Evolutionary conservation across 139 green algal genomes (phyloP).

Genomic region (Yamagishiella unicocca): DNA sequence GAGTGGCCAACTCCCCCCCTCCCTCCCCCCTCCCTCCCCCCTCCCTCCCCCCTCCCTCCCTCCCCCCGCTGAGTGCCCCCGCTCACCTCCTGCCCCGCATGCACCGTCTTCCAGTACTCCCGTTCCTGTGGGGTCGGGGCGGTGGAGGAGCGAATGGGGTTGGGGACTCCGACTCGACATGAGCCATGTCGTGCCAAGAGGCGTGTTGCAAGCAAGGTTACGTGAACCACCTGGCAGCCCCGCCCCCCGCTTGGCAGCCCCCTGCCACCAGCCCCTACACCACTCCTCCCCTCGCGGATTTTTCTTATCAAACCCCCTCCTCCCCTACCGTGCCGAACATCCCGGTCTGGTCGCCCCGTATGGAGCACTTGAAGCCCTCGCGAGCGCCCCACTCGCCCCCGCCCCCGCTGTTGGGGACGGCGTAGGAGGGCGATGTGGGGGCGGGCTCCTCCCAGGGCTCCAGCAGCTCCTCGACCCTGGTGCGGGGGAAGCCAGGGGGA

Average conservation of each 20-base stretch:
- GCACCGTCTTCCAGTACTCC: slow-evolving; percentile 68
- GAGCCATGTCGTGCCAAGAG: too few species aligned
- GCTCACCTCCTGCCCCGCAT: slow-evolving; percentile 40
- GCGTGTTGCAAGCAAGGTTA: too few species aligned
- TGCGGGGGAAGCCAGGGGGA: neutral
- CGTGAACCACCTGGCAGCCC: neutral
- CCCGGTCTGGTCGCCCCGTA: slow-evolving; percentile 22
- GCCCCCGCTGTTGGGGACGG: neutral
- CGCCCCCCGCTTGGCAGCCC: neutral
- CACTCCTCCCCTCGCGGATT: neutral
- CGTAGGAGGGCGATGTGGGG: neutral
- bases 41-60: neutral
- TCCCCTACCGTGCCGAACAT: slow-evolving; percentile 47
- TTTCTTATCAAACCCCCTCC: too few species aligned
- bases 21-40: too few species aligned
- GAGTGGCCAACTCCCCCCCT: too few species aligned
- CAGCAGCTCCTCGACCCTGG: slow-evolving; percentile 58
- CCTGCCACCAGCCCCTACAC: neutral
- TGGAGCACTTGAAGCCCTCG: slow-evolving; percentile 37
- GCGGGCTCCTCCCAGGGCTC: slow-evolving; percentile 62
- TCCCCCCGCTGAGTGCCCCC: neutral
- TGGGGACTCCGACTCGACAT: too few species aligned
- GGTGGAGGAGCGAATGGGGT: neutral
- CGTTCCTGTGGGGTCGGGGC: slow-evolving; percentile 49
- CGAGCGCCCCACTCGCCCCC: neutral